Conservation (phyloP, 768 basidiomycete species). For the Hydnomerulius pinastri region DNA sequence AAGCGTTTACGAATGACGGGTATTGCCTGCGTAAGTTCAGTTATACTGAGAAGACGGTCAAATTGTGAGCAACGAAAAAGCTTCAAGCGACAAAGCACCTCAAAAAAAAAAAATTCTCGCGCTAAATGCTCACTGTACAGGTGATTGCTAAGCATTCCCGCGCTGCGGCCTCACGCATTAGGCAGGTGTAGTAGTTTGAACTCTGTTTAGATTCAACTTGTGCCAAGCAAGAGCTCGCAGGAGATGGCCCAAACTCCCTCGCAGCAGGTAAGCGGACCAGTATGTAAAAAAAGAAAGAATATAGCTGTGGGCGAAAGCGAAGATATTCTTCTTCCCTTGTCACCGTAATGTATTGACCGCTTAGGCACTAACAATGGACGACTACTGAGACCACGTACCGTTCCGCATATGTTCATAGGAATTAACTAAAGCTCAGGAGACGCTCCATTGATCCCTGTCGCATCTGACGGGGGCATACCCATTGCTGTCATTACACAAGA, state of each 20-base stretch:
- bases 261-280: too few relatives aligned
- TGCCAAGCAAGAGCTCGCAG: too few relatives aligned
- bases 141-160: conserved; percentile 26
- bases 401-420: background rate
- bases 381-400: background rate
- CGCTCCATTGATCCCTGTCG: background rate
- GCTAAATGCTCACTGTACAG: conserved; percentile 14
- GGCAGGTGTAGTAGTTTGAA: conserved; percentile 26
- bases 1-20: too few relatives aligned
- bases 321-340: background rate
- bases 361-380: background rate
- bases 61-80: background rate
- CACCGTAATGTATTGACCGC: background rate
- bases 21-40: too few relatives aligned
- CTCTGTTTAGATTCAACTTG: too few relatives aligned
- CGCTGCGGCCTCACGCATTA: conserved; percentile 6
- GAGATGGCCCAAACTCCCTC: too few relatives aligned
- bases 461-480: background rate
- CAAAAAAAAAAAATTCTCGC: background rate
- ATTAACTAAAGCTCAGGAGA: background rate
- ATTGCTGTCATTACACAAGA: conserved; percentile 7
- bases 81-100: background rate
- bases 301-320: background rate
- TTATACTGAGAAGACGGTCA: background rate
- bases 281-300: background rate